These are phyloP conservation scores for Pseudocercospora vitis DNA, from an alignment of 2,329 filamentous ascomycete genomes.

Conservation along the genomic window DNA sequence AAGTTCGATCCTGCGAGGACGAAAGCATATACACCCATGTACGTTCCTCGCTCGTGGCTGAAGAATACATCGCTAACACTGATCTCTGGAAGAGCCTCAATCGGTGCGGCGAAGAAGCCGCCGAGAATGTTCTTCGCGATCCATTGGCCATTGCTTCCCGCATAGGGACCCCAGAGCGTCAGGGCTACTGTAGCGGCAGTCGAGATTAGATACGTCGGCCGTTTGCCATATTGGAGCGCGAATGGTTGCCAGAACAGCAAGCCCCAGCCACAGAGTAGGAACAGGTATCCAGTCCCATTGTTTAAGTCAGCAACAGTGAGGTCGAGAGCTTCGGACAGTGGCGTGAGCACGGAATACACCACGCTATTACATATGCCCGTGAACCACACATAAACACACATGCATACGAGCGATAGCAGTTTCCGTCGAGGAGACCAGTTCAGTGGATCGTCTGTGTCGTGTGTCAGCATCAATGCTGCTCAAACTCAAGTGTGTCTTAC, in stretches of 20 bases:
- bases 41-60: slow-evolving; percentile 32
- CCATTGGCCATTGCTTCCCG: slow-evolving; percentile 49
- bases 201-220: slow-evolving; percentile 50
- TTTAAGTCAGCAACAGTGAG: slow-evolving; percentile 49
- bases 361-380: slow-evolving; percentile 51
- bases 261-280: slow-evolving; percentile 40
- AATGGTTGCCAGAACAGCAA: slow-evolving; percentile 55
- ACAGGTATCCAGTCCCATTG: slow-evolving; percentile 48
- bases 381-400: slow-evolving; percentile 51
- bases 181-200: slow-evolving; percentile 43
- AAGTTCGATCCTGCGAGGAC: slow-evolving; percentile 25
- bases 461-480: no score
- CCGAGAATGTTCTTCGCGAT: slow-evolving; percentile 49
- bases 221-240: slow-evolving; percentile 54
- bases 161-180: slow-evolving; percentile 48
- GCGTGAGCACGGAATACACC: slow-evolving; percentile 53
- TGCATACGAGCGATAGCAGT: slow-evolving; percentile 43
- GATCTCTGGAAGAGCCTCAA: slow-evolving; percentile 50
- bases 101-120: slow-evolving; percentile 51
- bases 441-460: slow-evolving; percentile 20
- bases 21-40: slow-evolving; percentile 33
- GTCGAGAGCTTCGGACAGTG: slow-evolving; percentile 50
- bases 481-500: no score
- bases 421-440: slow-evolving; percentile 43
- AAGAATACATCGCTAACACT: slow-evolving; percentile 32